These are phyloP conservation scores for Sarocladiaceae sp. DNA, from an alignment of 2,329 filamentous ascomycete genomes.

Conservation along the genomic window DNA sequence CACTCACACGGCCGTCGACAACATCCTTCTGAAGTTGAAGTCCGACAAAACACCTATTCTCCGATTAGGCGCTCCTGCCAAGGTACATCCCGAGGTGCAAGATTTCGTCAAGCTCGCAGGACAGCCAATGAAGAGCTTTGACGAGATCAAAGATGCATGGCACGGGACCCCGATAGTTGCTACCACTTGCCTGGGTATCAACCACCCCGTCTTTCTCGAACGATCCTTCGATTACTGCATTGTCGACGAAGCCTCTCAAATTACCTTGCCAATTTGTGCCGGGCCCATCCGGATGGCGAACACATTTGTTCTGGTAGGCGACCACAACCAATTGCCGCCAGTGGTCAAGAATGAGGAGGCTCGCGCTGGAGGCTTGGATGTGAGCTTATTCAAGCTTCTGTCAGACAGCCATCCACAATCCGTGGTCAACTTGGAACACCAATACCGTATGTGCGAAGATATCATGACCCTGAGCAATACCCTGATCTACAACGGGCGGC, in stretches of 20 bases:
- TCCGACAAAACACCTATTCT: conserved; percentile 73
- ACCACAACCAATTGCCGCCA: conserved; percentile 93
- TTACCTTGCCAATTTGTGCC: conserved; percentile 90
- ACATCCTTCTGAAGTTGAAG: conserved; percentile 89
- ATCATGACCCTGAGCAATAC: conserved; percentile 93
- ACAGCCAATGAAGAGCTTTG: conserved; percentile 69
- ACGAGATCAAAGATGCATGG: conserved; percentile 80
- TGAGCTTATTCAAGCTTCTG: conserved; percentile 89
- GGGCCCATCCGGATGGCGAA: conserved; percentile 90
- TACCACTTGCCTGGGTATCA: conserved; percentile 90
- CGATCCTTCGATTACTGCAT: conserved; percentile 97
- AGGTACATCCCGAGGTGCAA: conserved; percentile 83
- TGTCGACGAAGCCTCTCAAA: conserved; percentile 96
- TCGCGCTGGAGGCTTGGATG: conserved; percentile 77
- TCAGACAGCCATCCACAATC: conserved; percentile 84
- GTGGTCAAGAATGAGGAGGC: conserved; percentile 91
- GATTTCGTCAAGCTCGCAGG: conserved; percentile 78
- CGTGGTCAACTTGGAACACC: conserved; percentile 88
- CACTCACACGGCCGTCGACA: conserved; percentile 96
- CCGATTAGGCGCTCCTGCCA: conserved; percentile 78
- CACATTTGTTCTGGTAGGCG: conserved; percentile 91
- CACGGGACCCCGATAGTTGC: conserved; percentile 85
- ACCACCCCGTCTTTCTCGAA: conserved; percentile 81
- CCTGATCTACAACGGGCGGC: conserved; percentile 84
- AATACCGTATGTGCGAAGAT: conserved; percentile 98